Evolutionary conservation across 2,329 filamentous ascomycete species (phyloP).

Genomic region (Penicillium sp.): DNA sequence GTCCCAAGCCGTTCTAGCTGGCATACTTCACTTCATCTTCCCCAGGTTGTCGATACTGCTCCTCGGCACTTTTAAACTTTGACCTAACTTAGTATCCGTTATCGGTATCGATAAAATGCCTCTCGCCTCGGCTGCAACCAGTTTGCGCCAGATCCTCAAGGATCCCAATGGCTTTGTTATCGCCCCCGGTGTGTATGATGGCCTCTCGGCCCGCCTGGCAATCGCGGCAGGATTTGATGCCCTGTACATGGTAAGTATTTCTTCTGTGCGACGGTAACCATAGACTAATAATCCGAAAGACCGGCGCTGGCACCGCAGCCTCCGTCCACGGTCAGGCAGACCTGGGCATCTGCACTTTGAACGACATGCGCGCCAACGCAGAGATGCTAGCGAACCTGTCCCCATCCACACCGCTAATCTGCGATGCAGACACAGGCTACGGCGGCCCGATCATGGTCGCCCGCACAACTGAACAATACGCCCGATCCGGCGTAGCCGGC

Average conservation of each 20-base stretch:
- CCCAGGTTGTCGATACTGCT: neutral
- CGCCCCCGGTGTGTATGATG: conserved; percentile 51
- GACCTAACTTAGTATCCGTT: neutral
- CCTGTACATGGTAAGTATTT: conserved; percentile 48
- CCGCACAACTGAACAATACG: conserved; percentile 49
- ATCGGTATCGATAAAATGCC: conserved; percentile 18
- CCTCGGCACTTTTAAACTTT: neutral
- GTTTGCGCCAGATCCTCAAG: conserved; percentile 31
- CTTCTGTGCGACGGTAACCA: neutral
- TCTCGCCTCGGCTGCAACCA: conserved; percentile 27
- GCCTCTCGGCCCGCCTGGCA: conserved; percentile 48
- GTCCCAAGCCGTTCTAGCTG: neutral
- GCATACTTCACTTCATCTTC: neutral
- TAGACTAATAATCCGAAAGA: conserved; percentile 30
- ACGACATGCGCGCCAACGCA: conserved; percentile 52
- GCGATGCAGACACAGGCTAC: conserved; percentile 54
- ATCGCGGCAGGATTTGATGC: conserved; percentile 48
- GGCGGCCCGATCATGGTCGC: conserved; percentile 49
- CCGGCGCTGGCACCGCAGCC: conserved; percentile 49
- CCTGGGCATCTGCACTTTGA: conserved; percentile 48
- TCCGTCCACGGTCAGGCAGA: conserved; percentile 49
- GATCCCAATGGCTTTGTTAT: conserved; percentile 40
- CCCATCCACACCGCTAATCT: conserved; percentile 49
- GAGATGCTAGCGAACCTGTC: conserved; percentile 53
- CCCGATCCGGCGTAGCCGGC: conserved; percentile 51